These are phyloP conservation scores for Phytophthora aleatoria DNA, from an alignment of 352 stramenopile genomes.

Conservation along the genomic window DNA sequence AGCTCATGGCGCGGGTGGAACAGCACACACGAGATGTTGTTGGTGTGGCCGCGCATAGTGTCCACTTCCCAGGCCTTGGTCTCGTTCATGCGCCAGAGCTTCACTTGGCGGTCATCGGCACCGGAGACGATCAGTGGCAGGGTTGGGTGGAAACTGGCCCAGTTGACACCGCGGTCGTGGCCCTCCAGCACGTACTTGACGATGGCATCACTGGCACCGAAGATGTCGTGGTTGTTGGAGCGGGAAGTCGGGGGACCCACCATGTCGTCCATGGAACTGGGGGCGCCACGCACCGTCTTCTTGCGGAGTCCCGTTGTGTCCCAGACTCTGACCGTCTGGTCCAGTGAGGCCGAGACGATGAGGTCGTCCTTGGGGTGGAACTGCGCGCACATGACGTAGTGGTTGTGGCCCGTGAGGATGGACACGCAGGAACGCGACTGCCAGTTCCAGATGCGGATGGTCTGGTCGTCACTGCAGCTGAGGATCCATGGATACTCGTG, in stretches of 20 bases:
- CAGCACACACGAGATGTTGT: conserved; percentile 99
- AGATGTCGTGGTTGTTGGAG: conserved; percentile 94
- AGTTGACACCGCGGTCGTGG: conserved; percentile 99
- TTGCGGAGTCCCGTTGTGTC: conserved; percentile 99
- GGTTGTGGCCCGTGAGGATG: conserved; percentile 99
- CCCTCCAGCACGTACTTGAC: conserved; percentile 99
- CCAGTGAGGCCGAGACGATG: conserved; percentile 98
- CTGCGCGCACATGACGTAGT: conserved; percentile 99
- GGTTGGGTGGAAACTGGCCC: conserved; percentile 98
- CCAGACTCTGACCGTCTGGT: conserved; percentile 99
- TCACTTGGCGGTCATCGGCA: conserved; percentile 99
- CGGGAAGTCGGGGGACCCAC: conserved; percentile 46
- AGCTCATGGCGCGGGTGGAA: conserved; percentile 99
- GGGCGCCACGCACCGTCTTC: conserved; percentile 95
- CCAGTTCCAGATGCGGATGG: conserved; percentile 99
- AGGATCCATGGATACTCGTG: conserved; percentile 99
- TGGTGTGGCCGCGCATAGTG: conserved; percentile 99
- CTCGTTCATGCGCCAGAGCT: conserved; percentile 99
- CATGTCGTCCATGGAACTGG: conserved; percentile 79
- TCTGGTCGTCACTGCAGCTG: conserved; percentile 98
- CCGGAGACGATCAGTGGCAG: conserved; percentile 98
- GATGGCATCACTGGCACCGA: conserved; percentile 98
- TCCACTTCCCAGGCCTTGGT: conserved; percentile 99
- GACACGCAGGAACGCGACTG: conserved; percentile 98
- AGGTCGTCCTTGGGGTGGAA: conserved; percentile 99